Evolutionary conservation across 495 filamentous ascomycete genomes (phyloP).

Genomic region (Hypoxylon lenormandii): DNA sequence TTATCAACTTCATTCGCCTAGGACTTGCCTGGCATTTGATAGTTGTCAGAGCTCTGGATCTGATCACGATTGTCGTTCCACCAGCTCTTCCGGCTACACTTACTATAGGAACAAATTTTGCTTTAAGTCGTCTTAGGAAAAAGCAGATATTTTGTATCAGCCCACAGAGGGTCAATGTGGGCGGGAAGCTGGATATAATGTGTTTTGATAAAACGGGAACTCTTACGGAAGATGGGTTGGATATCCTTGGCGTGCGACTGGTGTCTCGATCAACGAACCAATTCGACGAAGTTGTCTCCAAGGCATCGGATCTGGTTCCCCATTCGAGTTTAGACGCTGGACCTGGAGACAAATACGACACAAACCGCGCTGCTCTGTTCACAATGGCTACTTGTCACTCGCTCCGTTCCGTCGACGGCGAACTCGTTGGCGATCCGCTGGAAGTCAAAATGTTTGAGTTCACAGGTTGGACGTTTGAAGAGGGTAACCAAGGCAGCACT

Average conservation of each 20-base stretch:
- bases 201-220: conserved; percentile 99
- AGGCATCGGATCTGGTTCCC: conserved; percentile 66
- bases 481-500: conserved; percentile 74
- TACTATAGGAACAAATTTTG: conserved; percentile 96
- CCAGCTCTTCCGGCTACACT: conserved; percentile 96
- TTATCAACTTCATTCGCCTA: conserved; percentile 90
- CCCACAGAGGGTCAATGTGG: conserved; percentile 94
- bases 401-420: conserved; percentile 83
- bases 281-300: conserved; percentile 62
- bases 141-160: conserved; percentile 97
- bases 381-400: conserved; percentile 99
- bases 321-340: conserved; percentile 65
- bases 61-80: conserved; percentile 98
- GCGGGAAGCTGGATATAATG: conserved; percentile 92
- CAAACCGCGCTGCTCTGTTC: conserved; percentile 78
- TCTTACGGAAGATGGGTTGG: conserved; percentile 94
- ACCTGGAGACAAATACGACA: conserved; percentile 69
- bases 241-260: conserved; percentile 88
- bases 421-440: conserved; percentile 91
- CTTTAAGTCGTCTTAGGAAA: conserved; percentile 82
- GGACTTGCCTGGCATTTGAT: conserved; percentile 87
- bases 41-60: conserved; percentile 87
- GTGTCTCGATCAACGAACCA: conserved; percentile 71
- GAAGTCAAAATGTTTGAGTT: conserved; percentile 99
- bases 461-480: conserved; percentile 91